Conservation (phyloP, 441 rosid genomes). For the Croton setiger region DNA sequence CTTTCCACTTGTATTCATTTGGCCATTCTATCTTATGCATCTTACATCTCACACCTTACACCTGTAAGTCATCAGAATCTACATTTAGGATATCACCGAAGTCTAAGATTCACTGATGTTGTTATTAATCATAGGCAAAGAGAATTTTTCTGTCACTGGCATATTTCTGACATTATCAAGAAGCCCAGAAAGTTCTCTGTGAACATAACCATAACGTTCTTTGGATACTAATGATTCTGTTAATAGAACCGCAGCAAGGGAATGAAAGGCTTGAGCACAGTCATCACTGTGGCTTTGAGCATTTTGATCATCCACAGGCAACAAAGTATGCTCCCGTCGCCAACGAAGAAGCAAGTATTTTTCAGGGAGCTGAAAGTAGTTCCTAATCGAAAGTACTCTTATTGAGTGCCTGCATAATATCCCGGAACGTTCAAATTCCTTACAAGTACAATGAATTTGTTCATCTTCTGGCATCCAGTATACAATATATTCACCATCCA, state of each 20-base stretch:
- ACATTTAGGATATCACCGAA: constrained; percentile 9
- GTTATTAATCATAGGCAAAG: constrained; percentile 31
- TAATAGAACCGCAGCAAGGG: constrained; percentile 55
- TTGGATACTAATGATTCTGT: constrained; percentile 60
- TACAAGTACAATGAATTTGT: constrained; percentile 84
- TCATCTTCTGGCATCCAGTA: constrained; percentile 71
- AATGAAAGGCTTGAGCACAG: constrained; percentile 59
- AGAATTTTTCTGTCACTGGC: constrained; percentile 35
- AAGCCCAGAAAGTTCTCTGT: constrained; percentile 56
- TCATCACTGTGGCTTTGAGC: constrained; percentile 43
- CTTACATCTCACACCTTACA: not conserved
- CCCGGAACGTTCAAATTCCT: constrained; percentile 85
- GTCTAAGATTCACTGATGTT: constrained; percentile 37
- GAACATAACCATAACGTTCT: constrained; percentile 55
- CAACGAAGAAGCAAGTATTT: constrained; percentile 69
- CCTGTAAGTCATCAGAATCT: not conserved
- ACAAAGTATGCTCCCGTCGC: constrained; percentile 50
- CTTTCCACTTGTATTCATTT: not conserved
- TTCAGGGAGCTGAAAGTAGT: constrained; percentile 76
- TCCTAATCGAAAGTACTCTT: constrained; percentile 57
- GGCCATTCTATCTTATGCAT: not conserved
- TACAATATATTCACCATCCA: constrained; percentile 73
- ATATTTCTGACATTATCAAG: constrained; percentile 62
- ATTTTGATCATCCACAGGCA: constrained; percentile 39
- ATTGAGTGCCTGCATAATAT: constrained; percentile 76